Evolutionary conservation across 2,329 filamentous ascomycete genomes (phyloP).

Genomic region (Penicillium sp.): DNA sequence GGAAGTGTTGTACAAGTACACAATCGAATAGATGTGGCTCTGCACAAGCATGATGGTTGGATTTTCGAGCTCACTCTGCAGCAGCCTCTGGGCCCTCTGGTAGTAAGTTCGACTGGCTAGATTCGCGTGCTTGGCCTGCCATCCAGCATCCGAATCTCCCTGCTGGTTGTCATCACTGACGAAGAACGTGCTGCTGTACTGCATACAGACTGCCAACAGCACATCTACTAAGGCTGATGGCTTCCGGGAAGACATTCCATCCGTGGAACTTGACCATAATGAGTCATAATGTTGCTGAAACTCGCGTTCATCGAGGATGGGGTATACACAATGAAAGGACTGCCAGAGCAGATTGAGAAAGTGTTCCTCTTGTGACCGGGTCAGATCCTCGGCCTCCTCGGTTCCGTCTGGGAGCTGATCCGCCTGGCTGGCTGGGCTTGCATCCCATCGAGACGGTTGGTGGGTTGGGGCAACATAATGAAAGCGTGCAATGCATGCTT

Average conservation of each 20-base stretch:
- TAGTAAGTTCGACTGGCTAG: slow-evolving; percentile 51
- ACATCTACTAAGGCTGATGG: background rate
- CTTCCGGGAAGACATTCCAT: background rate
- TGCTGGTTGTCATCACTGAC: background rate
- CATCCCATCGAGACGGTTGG: background rate
- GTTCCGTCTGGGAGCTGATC: background rate
- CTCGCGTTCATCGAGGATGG: slow-evolving; percentile 10
- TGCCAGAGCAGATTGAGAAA: slow-evolving; percentile 52
- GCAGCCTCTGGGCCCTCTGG: slow-evolving; percentile 47
- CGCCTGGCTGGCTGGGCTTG: background rate
- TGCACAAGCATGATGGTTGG: slow-evolving; percentile 52
- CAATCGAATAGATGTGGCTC: slow-evolving; percentile 43
- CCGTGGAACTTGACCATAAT: background rate
- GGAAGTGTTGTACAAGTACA: background rate
- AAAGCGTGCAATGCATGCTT: background rate
- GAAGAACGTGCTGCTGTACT: background rate
- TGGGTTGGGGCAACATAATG: background rate
- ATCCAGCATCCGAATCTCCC: background rate
- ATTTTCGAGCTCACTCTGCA: slow-evolving; percentile 49
- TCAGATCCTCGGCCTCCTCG: slow-evolving; percentile 33
- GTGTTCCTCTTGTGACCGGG: slow-evolving; percentile 48
- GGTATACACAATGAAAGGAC: slow-evolving; percentile 45
- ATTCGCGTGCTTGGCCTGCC: slow-evolving; percentile 3
- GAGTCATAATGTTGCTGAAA: background rate
- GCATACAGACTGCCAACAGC: background rate